A percentile compares a stretch with the other conserved stretches of the same genome.
Conservation (phyloP, 768 basidiomycete genomes). For the Suillus discolor region DNA sequence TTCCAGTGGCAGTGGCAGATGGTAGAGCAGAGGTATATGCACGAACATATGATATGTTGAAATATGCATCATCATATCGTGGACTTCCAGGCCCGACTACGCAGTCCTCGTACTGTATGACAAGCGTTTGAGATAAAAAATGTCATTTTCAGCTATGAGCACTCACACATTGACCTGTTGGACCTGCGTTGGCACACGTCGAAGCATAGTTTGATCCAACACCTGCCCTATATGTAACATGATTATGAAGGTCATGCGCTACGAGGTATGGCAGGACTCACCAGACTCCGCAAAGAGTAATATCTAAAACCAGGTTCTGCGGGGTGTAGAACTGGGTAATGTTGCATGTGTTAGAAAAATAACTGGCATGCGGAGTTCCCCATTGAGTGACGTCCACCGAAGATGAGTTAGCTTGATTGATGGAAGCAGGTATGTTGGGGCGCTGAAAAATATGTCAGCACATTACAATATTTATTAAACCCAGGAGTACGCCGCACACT, state of each 20-base stretch:
- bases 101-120: constrained; percentile 49
- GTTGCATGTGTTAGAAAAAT: constrained; percentile 43
- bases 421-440: constrained; percentile 36
- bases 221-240: constrained; percentile 47
- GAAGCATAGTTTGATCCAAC: constrained; percentile 41
- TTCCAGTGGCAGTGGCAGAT: constrained; percentile 10
- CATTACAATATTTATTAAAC: constrained; percentile 9
- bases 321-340: constrained; percentile 47
- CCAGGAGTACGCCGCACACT: constrained; percentile 33
- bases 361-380: constrained; percentile 49
- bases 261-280: constrained; percentile 23
- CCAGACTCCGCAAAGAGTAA: constrained; percentile 56
- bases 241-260: not conserved
- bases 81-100: constrained; percentile 57
- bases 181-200: constrained; percentile 41
- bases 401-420: constrained; percentile 34
- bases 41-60: constrained; percentile 67
- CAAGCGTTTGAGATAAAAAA: not conserved
- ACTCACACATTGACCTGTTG: constrained; percentile 47
- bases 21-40: constrained; percentile 46
- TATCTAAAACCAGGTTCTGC: constrained; percentile 57
- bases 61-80: constrained; percentile 62
- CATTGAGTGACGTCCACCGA: constrained; percentile 42
- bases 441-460: constrained; percentile 32
- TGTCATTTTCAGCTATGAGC: not conserved